Evolutionary conservation across 768 basidiomycete genomes (phyloP), one percentile per base, ranked within the genome.

Genomic region (Lactarius akahatsu): DNA sequence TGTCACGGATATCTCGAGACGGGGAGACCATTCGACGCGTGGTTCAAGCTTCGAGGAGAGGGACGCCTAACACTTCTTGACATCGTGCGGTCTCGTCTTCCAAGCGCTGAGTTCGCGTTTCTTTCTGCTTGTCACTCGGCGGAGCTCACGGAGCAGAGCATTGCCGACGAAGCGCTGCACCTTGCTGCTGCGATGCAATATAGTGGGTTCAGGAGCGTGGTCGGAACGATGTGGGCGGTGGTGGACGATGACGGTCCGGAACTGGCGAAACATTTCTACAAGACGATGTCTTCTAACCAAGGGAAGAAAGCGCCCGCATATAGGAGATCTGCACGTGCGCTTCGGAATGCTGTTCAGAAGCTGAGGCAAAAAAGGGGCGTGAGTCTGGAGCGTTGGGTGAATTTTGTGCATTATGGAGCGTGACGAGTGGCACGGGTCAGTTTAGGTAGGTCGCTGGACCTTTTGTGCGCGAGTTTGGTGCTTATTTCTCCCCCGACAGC

Each of bases 391-490:
- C 55, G 43, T 11, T 64, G 63, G 63, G 63, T 59, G 23, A 45
- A 45, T 23, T 64, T 64, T 30, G 63, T 64, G 8, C 63, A 59
- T 8, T 57, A 59, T 30, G 63, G 63, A 1, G 57, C 58, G 16
- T 64, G 45, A 59, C 15, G 23, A 45, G 20, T 40, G 2, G 40
- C 40, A 20, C 20, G 43, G 9, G 43, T 45, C 7, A 45, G 8
- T n/a, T 45, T 10, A n/a, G 20, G 43, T 45, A 7, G 20, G 43
- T 45, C 20, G 43, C 9, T 8, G 20, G 9, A n/a, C 7, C 3
- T 45, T 45, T 8, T 45, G 8, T 45, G 43, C 0, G 75, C 87
- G 58, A n/a, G 8, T 20, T n/a, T 45, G 20, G 20, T 45, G 43
- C 9, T 45, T 45, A 45, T n/a, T 45, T 45, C 38, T 45, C 43